A percentile compares a stretch with the other conserved stretches of the same genome.
These are phyloP conservation scores for Immersiporthe knoxdaviesiana DNA, from an alignment of 2,329 filamentous ascomycete genomes.

Conservation along the genomic window DNA sequence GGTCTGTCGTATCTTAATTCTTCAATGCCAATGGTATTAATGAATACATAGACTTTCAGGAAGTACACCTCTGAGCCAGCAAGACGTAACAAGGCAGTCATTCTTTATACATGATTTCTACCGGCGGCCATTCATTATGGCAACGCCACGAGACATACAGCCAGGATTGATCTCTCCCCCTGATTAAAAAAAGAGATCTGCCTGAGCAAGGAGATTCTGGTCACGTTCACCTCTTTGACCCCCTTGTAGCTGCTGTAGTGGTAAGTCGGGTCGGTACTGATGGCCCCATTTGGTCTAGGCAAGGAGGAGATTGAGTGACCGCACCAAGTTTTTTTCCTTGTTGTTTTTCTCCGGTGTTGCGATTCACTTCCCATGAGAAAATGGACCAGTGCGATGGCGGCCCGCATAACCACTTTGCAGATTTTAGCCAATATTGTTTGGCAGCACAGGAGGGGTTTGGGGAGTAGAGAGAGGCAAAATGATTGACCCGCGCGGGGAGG, in stretches of 20 bases:
- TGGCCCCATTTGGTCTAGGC: slow-evolving; percentile 28
- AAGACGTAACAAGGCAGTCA: not conserved
- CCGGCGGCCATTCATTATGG: no score
- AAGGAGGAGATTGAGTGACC: slow-evolving; percentile 8
- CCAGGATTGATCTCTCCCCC: no score
- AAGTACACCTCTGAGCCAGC: not conserved
- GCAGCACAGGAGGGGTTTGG: no score
- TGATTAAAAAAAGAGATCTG: not conserved
- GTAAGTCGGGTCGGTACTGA: slow-evolving; percentile 9
- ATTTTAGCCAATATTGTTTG: slow-evolving; percentile 21
- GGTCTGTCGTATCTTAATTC: not conserved
- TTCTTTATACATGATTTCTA: not conserved
- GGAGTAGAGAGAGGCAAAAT: not conserved
- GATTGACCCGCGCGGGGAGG: no score
- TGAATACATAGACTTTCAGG: not conserved
- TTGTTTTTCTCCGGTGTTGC: not conserved
- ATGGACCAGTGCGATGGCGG: slow-evolving; percentile 15
- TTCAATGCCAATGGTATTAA: not conserved
- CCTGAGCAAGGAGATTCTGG: not conserved
- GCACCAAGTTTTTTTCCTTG: not conserved
- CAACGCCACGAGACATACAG: no score
- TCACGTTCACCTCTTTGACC: slow-evolving; percentile 12
- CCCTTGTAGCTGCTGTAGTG: not conserved
- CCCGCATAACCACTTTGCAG: slow-evolving; percentile 16
- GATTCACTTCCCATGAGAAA: no score